Percentiles rank a stretch among this genome's conserved stretches.
Conservation (phyloP, 2,329 filamentous ascomycete genomes). For the Zalaria obscura region DNA sequence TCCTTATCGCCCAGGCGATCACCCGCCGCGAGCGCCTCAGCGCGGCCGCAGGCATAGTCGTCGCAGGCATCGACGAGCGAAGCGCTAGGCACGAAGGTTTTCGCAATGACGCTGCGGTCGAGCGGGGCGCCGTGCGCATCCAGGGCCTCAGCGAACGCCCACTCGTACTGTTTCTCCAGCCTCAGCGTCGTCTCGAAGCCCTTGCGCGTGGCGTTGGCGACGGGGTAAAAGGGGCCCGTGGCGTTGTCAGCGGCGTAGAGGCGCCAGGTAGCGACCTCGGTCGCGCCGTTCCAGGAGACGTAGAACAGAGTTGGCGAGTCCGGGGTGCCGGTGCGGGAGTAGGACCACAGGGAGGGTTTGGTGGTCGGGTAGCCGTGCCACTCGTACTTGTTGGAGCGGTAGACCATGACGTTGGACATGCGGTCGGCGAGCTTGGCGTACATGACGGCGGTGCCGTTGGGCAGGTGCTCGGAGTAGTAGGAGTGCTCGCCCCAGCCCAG, state of each 20-base stretch:
- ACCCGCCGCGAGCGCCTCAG: constrained; percentile 7
- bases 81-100: constrained; percentile 22
- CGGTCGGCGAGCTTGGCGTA: constrained; percentile 33
- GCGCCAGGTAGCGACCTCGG: constrained; percentile 34
- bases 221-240: constrained; percentile 20
- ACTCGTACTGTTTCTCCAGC: constrained; percentile 10
- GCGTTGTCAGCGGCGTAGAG: constrained; percentile 30
- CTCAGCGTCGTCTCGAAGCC: constrained; percentile 29
- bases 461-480: constrained; percentile 28
- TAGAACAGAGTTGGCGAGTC: constrained; percentile 26
- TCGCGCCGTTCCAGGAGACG: constrained; percentile 38
- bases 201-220: constrained; percentile 24
- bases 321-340: constrained; percentile 19
- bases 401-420: constrained; percentile 33
- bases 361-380: constrained; percentile 36
- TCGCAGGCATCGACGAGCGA: constrained; percentile 16
- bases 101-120: constrained; percentile 17
- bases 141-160: constrained; percentile 20
- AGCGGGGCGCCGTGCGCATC: constrained; percentile 15
- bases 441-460: constrained; percentile 37
- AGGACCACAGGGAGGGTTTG: constrained; percentile 23
- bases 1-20: constrained; percentile 7
- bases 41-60: constrained; percentile 16
- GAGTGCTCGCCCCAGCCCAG: constrained; percentile 41
- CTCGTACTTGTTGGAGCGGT: constrained; percentile 39